Base-by-base conservation (phyloP, 371 early-diverging fungal genomes). In the Actinomortierella wolfii region DNA sequence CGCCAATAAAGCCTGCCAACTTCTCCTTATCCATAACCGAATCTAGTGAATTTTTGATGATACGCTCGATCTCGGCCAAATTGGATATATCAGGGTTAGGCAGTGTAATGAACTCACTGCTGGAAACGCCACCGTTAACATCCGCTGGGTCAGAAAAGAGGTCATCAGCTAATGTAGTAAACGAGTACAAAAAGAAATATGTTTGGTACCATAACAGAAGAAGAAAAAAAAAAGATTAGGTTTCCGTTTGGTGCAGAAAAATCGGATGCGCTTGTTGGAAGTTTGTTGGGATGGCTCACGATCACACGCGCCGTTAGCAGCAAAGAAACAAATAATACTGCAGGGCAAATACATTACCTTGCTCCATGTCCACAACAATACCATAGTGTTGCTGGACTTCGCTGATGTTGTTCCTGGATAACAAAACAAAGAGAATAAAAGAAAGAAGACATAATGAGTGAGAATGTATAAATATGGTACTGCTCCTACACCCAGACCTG, bases 71-170 rank as follows among this genome's bases (percentile, higher is more conserved):
- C 29, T 86, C 84, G 48, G 79, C 73, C 20, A 93, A 61, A 76
- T 91, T 91, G 5, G 79, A 79, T 23, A 89, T 54, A 25, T 82
- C 80, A 2, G 92, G 91, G 20, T 69, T 64, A 2, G 92, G 90
- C 3, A 92, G 77, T 9, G 64, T 67, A 47, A 81, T 53, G 29
- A 68, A 59, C 24, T 71, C 66, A n/a, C 57, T 67, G 44, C 64
- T 57, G 42, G 59, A 59, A 47, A 41, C 55, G n/a, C 67, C 75
- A n/a, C 67, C 75, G 48, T 67, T 74, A 11, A 45, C 47, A 56
- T 77, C 70, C 17, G 69, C 61, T 45, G 64, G 67, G 39, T 67
- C 69, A 15, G 64, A 69, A 44, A 75, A 75, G 34, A 74, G 64
- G 17, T 64, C 71, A 14, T 64, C 64, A 17, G 59, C 64, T 70